Base-by-base conservation (phyloP, 1,284 basidiomycete species). In the Heterobasidion irregulare region DNA sequence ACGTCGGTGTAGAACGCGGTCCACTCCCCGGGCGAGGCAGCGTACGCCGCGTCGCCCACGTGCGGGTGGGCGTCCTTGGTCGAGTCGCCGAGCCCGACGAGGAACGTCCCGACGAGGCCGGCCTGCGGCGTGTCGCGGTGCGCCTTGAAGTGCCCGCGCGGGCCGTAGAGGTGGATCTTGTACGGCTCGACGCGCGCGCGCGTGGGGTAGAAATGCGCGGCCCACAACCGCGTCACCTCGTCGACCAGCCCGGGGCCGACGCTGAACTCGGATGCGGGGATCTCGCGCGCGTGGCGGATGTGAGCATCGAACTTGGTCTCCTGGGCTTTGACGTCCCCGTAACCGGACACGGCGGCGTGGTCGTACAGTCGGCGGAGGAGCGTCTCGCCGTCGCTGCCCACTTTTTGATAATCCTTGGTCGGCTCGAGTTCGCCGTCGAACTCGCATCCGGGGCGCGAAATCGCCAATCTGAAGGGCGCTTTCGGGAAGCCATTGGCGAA, bases 1-100 rank as follows among this genome's bases (percentile, higher is more conserved):
- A 71, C 67, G 57, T 75, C 72, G 1, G 72, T 66, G 58, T 70
- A 72, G 56, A 75, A 72, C 0, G 69, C 70, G 18, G 66, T 63
- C 69, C 70, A 72, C 3, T 49, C 36, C 0, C 64, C 60, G 8
- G 51, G 16, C 34, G 57, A 34, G 1, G 65, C 64, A 3, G 10
- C 44, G n/a, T 55, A 49, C 2, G 26, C 16, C 8, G 54, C 34
- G 9, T 53, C 56, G 12, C 57, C 61, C 15, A 65, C 61, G 7
- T 51, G 26, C 16, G 65, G 49, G 7, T 57, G 50, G 2, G 48
- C 18, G 19, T 33, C 38, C 26, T 15, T 13, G 4, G 54, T 54
- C 4, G 64, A 60, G 41, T 66, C 65, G 6, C 64, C 67, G 4
- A 68, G 52, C 8, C 66, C 67, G 8, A 68, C 32, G 15, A 68